phyloP scores from a whole-genome alignment of 2,329 filamentous ascomycete species.

The Phialocephala sp. region DNA sequence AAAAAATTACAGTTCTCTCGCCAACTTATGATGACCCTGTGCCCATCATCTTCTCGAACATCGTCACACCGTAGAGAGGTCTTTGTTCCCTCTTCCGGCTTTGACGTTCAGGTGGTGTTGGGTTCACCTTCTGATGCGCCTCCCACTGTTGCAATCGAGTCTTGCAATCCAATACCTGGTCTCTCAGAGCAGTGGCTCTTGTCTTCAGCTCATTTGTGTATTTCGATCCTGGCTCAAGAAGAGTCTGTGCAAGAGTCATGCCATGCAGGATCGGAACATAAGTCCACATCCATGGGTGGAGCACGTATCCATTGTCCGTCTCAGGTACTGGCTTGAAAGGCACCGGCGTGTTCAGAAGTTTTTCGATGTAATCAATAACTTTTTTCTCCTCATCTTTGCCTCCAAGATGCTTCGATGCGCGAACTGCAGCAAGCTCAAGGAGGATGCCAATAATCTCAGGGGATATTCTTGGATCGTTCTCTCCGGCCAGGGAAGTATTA shows the following conservation, averaged over 20 bases:
- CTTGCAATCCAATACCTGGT: conserved; percentile 6
- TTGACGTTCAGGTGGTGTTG: not conserved
- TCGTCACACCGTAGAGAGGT: not conserved
- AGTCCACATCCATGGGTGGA: conserved; percentile 15
- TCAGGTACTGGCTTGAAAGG: conserved; percentile 31
- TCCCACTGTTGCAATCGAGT: conserved; percentile 12
- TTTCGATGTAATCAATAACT: conserved; percentile 47
- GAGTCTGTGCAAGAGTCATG: conserved; percentile 46
- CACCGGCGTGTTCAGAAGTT: conserved; percentile 28
- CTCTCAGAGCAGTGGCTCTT: conserved; percentile 21
- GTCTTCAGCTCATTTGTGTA: conserved; percentile 25
- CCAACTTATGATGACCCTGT: conserved; percentile 8
- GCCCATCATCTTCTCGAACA: not conserved
- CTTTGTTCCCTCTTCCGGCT: not conserved
- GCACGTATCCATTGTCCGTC: conserved; percentile 1
- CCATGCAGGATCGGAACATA: conserved; percentile 47
- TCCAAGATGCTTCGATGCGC: conserved; percentile 44
- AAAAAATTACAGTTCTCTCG: conserved; percentile 8
- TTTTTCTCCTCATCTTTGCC: conserved; percentile 48
- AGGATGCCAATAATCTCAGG: conserved; percentile 49
- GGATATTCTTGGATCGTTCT: conserved; percentile 45
- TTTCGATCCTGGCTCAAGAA: conserved; percentile 36
- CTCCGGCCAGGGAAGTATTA: conserved; percentile 14
- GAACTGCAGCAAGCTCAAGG: conserved; percentile 52
- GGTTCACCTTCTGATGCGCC: not conserved